Base-by-base conservation (phyloP, 352 stramenopile genomes). In the Pythium diclinum region DNA sequence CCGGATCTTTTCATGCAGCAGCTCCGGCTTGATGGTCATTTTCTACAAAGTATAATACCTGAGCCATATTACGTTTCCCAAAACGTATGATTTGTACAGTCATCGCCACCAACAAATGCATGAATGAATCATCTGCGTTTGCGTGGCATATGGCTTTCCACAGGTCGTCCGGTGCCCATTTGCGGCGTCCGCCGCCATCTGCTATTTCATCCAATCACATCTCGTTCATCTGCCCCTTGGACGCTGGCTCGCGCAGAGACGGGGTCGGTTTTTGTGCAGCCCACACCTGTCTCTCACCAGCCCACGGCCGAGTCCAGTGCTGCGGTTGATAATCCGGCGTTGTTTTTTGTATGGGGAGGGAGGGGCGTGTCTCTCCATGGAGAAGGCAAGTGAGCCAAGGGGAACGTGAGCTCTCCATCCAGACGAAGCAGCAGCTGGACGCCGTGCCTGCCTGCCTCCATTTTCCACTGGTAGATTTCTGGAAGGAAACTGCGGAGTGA, bases 21-120 rank as follows among this genome's bases (percentile, higher is more conserved):
- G 57, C 63, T 61, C 63, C 63, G 63, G 63, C 64, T 71, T 61
- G 57, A 66, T 61, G 19, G 34, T 3, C n/a, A 48, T 17, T 51
- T 49, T 55, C 44, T 61, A 52, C 30, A 2, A 65, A 57, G 58
- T 53, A 14, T 51, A 36, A 70, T 70, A 56, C 14, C 3, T 9
- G 9, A 23, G 5, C 19, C 9, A 19, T 23, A 57, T 61, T 17
- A 10, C 8, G 6, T 46, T 47, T 56, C 13, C 13, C 36, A 17
- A 13, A 49, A 49, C 19, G 5, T 23, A 10, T 49, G 17, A 11
- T 49, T 49, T 21, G 42, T 42, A 42, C 36, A 42, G 36, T 42
- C 36, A 42, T n/a, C 4, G 3, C 2, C 9, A 16, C 36, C 2
- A 3, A 14, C 36, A 42, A 17, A 42, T 42, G 36, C 36, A 42